These are phyloP conservation scores for Apostasia shenzhenica DNA, from an alignment of 106 monocot species.

Conservation along the genomic window DNA sequence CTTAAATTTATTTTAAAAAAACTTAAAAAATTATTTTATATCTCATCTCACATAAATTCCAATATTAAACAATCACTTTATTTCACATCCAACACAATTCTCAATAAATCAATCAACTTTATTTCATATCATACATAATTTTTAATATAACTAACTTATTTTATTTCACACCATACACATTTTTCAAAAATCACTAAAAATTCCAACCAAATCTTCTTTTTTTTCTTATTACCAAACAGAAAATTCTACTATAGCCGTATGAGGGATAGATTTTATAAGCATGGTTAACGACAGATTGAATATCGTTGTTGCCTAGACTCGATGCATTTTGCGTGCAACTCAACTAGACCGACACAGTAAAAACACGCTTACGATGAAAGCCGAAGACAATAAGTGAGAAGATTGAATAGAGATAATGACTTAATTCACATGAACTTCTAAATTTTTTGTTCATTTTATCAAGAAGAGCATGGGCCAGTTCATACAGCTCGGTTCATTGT, in stretches of 20 bases:
- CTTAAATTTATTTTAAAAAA: no score
- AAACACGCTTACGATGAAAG: no score
- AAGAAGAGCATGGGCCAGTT: slow-evolving; percentile 66
- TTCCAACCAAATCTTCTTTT: no score
- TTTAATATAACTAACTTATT: no score
- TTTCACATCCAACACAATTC: no score
- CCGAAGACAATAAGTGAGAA: not conserved
- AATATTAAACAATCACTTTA: no score
- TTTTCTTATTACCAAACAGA: no score
- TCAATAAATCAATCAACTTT: no score
- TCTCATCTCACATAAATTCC: slow-evolving; percentile 74
- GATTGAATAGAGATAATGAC: not conserved
- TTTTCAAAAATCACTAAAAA: no score
- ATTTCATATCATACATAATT: no score
- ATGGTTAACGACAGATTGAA: slow-evolving; percentile 57
- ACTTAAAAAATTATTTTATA: no score
- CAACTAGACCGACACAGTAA: slow-evolving; percentile 61
- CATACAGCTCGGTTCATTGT: slow-evolving; percentile 59
- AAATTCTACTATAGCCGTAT: slow-evolving; percentile 40
- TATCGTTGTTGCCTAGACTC: slow-evolving; percentile 51
- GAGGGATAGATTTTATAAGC: slow-evolving; percentile 90
- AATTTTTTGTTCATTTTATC: slow-evolving; percentile 83
- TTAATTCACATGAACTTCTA: slow-evolving; percentile 82
- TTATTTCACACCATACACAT: no score
- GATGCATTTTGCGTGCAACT: slow-evolving; percentile 36